Percentiles rank a stretch among this genome's conserved stretches.
These are phyloP conservation scores for Zanthoxylum bungeanum DNA, from an alignment of 345 rosid genomes.

Conservation along the genomic window DNA sequence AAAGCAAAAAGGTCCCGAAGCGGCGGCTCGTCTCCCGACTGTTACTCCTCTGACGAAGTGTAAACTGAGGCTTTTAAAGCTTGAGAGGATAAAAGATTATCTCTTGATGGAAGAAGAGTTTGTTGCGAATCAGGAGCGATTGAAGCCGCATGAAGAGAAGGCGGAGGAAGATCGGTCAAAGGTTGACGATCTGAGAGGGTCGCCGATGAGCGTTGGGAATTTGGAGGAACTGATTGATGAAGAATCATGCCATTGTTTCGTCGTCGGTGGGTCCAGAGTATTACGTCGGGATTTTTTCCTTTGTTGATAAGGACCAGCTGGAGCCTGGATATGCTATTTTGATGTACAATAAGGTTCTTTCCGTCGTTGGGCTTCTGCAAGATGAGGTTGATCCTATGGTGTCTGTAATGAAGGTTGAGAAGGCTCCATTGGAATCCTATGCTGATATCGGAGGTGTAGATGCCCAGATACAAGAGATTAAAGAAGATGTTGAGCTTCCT, in stretches of 20 bases:
- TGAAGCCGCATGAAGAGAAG: conserved; percentile 96
- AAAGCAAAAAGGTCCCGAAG: conserved; percentile 87
- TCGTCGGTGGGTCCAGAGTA: conserved; percentile 96
- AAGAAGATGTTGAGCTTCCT: conserved; percentile 99
- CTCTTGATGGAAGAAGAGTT: conserved; percentile 95
- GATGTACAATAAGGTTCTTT: conserved; percentile 95
- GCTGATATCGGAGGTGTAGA: conserved; percentile 99
- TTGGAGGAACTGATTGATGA: conserved; percentile 94
- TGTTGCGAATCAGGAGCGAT: conserved; percentile 82
- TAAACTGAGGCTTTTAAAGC: conserved; percentile 73
- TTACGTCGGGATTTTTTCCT: conserved; percentile 83
- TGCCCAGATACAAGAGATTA: conserved; percentile 98
- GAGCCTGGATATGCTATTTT: conserved; percentile 97
- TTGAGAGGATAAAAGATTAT: conserved; percentile 89
- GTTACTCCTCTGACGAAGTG: conserved; percentile 85
- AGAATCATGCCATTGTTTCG: conserved; percentile 93
- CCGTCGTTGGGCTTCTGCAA: conserved; percentile 95
- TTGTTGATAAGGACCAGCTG: conserved; percentile 97
- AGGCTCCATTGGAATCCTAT: conserved; percentile 97
- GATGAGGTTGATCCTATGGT: conserved; percentile 99
- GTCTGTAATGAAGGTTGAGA: conserved; percentile 98
- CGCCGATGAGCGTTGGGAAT: conserved; percentile 96
- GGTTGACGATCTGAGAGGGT: conserved; percentile 88
- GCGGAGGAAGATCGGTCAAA: conserved; percentile 93
- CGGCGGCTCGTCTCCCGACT: conserved; percentile 86